A percentile compares a stretch with the other conserved stretches of the same genome.
Evolutionary conservation across 108 stramenopile genomes (phyloP).

Genomic region (Mayamaea pseudoterrestris): DNA sequence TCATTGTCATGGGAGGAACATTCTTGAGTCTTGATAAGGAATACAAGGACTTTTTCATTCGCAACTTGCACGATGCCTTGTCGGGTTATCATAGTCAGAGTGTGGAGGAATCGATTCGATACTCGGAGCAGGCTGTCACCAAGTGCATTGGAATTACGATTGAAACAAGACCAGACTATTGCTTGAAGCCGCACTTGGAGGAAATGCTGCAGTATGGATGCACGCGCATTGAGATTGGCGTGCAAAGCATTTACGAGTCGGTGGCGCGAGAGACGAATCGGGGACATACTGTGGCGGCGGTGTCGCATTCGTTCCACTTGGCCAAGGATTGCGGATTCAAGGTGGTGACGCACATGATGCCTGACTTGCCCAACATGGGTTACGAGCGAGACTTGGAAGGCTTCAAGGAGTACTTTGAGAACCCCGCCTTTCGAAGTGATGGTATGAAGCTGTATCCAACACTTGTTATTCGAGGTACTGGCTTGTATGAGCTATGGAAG

Average conservation of each 20-base stretch:
- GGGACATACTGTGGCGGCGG: slow-evolving; percentile 87
- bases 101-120: slow-evolving; percentile 80
- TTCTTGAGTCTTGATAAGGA: slow-evolving; percentile 81
- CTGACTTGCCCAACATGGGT: slow-evolving; percentile 91
- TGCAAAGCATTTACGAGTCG: slow-evolving; percentile 89
- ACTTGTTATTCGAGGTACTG: slow-evolving; percentile 92
- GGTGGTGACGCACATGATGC: slow-evolving; percentile 98
- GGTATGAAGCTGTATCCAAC: slow-evolving; percentile 94
- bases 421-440: slow-evolving; percentile 86
- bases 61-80: slow-evolving; percentile 90
- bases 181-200: slow-evolving; percentile 85
- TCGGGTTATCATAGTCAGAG: slow-evolving; percentile 69
- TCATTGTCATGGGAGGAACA: slow-evolving; percentile 95
- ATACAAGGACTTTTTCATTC: slow-evolving; percentile 90
- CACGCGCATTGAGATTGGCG: slow-evolving; percentile 96
- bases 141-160: slow-evolving; percentile 95
- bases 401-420: slow-evolving; percentile 88
- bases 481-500: slow-evolving; percentile 92
- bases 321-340: slow-evolving; percentile 96
- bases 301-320: slow-evolving; percentile 85
- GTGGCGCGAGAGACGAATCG: slow-evolving; percentile 93
- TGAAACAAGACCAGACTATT: slow-evolving; percentile 96
- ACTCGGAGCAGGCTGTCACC: slow-evolving; percentile 75
- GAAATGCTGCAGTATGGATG: slow-evolving; percentile 95
- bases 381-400: slow-evolving; percentile 84